phyloP scores from a whole-genome alignment of 163 green algal genomes.

The Trebouxiophyceae sp. region DNA sequence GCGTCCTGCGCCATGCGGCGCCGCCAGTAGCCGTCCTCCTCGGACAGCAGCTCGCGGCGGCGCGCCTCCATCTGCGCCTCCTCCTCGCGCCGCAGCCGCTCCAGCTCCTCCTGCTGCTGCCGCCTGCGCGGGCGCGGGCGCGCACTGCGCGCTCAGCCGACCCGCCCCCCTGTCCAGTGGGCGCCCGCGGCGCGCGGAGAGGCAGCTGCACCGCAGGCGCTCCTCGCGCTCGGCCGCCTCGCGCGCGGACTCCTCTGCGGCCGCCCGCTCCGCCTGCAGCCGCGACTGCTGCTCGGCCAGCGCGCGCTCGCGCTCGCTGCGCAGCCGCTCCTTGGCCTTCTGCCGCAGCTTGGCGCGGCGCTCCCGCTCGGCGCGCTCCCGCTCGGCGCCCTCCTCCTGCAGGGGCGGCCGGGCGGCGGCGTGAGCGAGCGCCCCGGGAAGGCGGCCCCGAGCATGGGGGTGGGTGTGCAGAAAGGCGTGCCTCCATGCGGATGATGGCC shows the following conservation, averaged over 20 bases:
- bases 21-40: slow-evolving; percentile 67
- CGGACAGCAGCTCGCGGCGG: slow-evolving; percentile 57
- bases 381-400: slow-evolving; percentile 38
- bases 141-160: too few species aligned
- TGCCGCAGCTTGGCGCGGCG: slow-evolving; percentile 24
- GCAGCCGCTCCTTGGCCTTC: slow-evolving; percentile 45
- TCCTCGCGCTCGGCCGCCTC: slow-evolving; percentile 22
- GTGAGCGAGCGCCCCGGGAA: too few species aligned
- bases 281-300: slow-evolving; percentile 21
- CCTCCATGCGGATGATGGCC: slow-evolving; percentile 70
- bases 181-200: too few species aligned
- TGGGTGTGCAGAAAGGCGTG: too few species aligned
- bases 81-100: slow-evolving; percentile 36
- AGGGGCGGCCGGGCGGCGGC: too few species aligned
- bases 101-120: slow-evolving; percentile 25
- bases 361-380: slow-evolving; percentile 41
- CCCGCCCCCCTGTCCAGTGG: too few species aligned
- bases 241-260: slow-evolving; percentile 15
- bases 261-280: slow-evolving; percentile 15
- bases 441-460: too few species aligned
- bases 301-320: slow-evolving; percentile 47
- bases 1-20: slow-evolving; percentile 43
- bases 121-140: too few species aligned
- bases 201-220: too few species aligned
- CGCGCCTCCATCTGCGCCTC: slow-evolving; percentile 49